A percentile compares a stretch with the other conserved stretches of the same genome.
These are phyloP conservation scores for Petunia secreta DNA, from an alignment of 257 asterid species.

Conservation along the genomic window DNA sequence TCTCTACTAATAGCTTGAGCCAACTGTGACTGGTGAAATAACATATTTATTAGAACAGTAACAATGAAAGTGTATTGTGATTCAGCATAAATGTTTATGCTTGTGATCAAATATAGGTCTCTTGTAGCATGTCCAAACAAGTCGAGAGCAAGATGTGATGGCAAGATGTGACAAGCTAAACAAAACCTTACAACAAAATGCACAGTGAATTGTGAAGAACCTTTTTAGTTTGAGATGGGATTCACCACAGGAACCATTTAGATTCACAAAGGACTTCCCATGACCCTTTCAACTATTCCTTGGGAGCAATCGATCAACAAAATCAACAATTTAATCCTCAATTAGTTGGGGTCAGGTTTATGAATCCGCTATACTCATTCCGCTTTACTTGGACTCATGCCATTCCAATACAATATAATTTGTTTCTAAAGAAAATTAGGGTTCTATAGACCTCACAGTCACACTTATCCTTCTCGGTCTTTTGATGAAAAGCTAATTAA, in stretches of 20 bases:
- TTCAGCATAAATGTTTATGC: not conserved
- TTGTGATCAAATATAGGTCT: not conserved
- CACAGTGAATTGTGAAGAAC: not conserved
- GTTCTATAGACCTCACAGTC: not conserved
- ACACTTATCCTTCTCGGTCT: too few relatives aligned
- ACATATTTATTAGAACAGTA: conserved; percentile 5
- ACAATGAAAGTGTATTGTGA: not conserved
- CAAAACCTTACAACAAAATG: not conserved
- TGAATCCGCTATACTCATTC: not conserved
- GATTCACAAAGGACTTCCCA: not conserved
- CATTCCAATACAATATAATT: not conserved
- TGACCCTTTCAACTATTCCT: not conserved
- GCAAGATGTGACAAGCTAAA: not conserved
- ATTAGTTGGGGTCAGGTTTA: not conserved
- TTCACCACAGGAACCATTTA: conserved; percentile 7
- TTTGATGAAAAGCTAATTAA: too few relatives aligned
- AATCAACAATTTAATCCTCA: not conserved
- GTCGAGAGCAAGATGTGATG: not conserved
- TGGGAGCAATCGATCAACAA: not conserved
- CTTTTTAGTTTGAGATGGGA: not conserved
- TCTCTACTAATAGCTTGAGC: conserved; percentile 66
- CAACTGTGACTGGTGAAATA: conserved; percentile 68
- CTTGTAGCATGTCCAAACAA: conserved; percentile 6
- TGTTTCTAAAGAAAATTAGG: not conserved
- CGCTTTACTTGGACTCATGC: not conserved